Evolutionary conservation across 805 yeast species (phyloP).

Genomic region (Myxozyma sirexii): DNA sequence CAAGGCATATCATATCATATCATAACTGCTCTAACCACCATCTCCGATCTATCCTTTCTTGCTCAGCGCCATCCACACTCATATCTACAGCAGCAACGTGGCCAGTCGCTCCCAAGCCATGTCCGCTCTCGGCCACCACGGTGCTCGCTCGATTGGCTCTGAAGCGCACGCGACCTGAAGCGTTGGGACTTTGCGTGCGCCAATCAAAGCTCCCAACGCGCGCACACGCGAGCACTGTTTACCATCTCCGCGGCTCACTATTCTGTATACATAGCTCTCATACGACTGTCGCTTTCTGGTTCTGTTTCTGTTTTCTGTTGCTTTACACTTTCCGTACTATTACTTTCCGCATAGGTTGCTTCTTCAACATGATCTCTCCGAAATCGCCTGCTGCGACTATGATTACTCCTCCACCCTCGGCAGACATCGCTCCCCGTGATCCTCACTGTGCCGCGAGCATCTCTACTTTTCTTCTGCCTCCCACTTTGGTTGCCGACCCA

Average conservation of each 20-base stretch:
- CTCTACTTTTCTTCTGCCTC: slow-evolving; percentile 24
- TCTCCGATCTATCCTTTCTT: too few relatives aligned
- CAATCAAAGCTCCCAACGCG: slow-evolving; percentile 16
- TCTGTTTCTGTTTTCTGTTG: background rate
- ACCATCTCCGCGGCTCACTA: background rate
- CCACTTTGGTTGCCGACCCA: slow-evolving; percentile 9
- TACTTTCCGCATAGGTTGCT: too few relatives aligned
- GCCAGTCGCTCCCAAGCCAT: too few relatives aligned
- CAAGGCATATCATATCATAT: too few relatives aligned
- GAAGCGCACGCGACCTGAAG: slow-evolving; percentile 26
- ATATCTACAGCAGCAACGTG: too few relatives aligned
- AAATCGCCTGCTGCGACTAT: slow-evolving; percentile 4
- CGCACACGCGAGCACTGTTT: slow-evolving; percentile 27
- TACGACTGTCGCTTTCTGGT: background rate
- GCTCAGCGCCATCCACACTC: too few relatives aligned
- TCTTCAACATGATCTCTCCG: background rate
- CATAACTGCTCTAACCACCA: too few relatives aligned
- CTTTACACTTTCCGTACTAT: too few relatives aligned
- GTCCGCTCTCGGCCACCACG: too few relatives aligned
- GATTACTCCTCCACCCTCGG: slow-evolving; percentile 34
- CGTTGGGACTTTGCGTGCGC: slow-evolving; percentile 8
- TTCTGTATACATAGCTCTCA: background rate
- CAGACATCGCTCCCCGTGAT: slow-evolving; percentile 30
- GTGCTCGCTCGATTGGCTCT: slow-evolving; percentile 17
- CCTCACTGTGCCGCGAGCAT: slow-evolving; percentile 21